Evolutionary conservation across 2,329 filamentous ascomycete genomes (phyloP).

Genomic region (Fusarium sp.): DNA sequence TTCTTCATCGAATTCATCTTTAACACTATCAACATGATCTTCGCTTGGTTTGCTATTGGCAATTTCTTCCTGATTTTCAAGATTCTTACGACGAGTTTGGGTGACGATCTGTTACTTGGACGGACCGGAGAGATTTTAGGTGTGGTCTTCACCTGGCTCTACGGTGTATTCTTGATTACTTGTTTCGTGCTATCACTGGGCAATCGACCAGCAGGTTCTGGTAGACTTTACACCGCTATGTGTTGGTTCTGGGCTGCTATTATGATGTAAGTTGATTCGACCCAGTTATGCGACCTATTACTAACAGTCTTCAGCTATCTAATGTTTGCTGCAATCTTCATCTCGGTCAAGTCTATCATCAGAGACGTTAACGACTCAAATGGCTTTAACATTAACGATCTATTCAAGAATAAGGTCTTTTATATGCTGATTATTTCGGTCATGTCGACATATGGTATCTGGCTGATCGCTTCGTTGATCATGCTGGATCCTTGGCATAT

Average conservation of each 20-base stretch:
- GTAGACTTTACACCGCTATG: slow-evolving; percentile 94
- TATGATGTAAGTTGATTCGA: slow-evolving; percentile 76
- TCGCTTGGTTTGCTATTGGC: slow-evolving; percentile 97
- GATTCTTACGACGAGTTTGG: slow-evolving; percentile 90
- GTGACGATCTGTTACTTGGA: slow-evolving; percentile 75
- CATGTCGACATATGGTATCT: slow-evolving; percentile 91
- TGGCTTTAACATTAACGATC: slow-evolving; percentile 74
- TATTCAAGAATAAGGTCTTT: slow-evolving; percentile 91
- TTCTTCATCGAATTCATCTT: slow-evolving; percentile 94
- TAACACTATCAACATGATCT: slow-evolving; percentile 96
- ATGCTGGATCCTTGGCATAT: slow-evolving; percentile 99
- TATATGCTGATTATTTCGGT: slow-evolving; percentile 94
- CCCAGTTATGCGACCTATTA: background rate
- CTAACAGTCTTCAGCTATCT: slow-evolving; percentile 71
- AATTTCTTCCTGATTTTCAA: slow-evolving; percentile 99
- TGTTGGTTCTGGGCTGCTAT: slow-evolving; percentile 98
- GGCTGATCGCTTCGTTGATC: slow-evolving; percentile 88
- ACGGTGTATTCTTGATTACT: slow-evolving; percentile 88
- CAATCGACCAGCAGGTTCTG: slow-evolving; percentile 93
- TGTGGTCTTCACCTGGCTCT: slow-evolving; percentile 95
- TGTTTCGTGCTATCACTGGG: slow-evolving; percentile 96
- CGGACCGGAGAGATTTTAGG: slow-evolving; percentile 82
- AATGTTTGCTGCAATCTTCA: slow-evolving; percentile 93
- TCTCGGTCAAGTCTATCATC: slow-evolving; percentile 88
- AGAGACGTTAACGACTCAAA: slow-evolving; percentile 69